Evolutionary conservation across 176 grass and related monocot species (phyloP), one percentile per base, ranked within the genome.

Genomic region (Zoysia pacifica): DNA sequence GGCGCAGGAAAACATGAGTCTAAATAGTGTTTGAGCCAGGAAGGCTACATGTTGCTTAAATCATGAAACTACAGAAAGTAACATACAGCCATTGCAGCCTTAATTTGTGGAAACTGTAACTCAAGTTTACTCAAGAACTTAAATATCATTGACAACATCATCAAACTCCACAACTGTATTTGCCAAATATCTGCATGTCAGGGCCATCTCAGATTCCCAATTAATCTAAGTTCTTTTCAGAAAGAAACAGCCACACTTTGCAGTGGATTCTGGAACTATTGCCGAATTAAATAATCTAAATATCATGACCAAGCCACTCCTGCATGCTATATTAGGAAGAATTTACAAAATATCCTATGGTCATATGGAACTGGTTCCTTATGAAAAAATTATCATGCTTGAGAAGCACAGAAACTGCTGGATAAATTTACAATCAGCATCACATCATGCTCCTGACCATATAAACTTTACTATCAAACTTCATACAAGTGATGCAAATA

Each of bases 401-500:
- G 9, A 76, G 40, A 76, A 76, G 70, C 15, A 8, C 14, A 55
- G 14, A 37, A 69, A 48, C 16, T 18, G 47, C 67, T 66, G 59
- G 11, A 78, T 78, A 64, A 51, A 0, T 66, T n/a, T 37, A 36
- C 62, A 40, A 40, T 16, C 63, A 15, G 1, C 37, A 65, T 42
- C 63, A 65, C 42, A 42, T 41, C 1, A 53, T 66, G 48, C 5
- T 78, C 16, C 48, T 5, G 7, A 9, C 36, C 6, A 67, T 42
- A 48, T 41, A 11, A 28, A 10, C 18, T 47, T 13, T 48, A 66
- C 3, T 35, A 2, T 67, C 37, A 73, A 50, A 50, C 16, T 55
- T 69, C 48, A 14, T 51, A 51, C 15, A 67, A 50, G 62, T 48
- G 16, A 73, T 78, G 59, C 41, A 73, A 16, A 56, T 63, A 70